Evolutionary conservation across 352 stramenopile genomes (phyloP).

Genomic region (Phytopythium oedochilum): DNA sequence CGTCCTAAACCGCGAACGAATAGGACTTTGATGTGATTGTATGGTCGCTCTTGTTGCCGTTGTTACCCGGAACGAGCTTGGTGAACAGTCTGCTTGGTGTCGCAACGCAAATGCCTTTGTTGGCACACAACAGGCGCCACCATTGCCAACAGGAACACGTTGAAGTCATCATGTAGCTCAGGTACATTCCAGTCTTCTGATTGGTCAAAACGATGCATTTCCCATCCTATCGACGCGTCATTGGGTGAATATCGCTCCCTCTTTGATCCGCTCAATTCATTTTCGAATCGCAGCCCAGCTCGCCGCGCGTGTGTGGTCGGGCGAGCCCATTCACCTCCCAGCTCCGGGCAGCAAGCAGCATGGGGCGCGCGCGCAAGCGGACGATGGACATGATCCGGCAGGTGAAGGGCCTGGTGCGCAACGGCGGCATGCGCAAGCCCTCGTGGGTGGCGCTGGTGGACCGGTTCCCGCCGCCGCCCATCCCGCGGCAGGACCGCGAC

Average conservation of each 20-base stretch:
- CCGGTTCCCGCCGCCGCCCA: slow-evolving; percentile 66
- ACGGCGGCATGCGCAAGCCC: slow-evolving; percentile 70
- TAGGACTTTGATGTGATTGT: too few species aligned
- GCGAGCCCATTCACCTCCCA: neutral
- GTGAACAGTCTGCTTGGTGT: too few species aligned
- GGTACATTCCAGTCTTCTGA: too few species aligned
- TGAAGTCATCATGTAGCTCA: too few species aligned
- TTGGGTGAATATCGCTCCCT: neutral
- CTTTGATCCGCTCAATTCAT: neutral
- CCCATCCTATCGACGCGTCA: too few species aligned
- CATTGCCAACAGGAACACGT: too few species aligned
- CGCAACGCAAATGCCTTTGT: too few species aligned
- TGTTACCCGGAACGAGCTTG: too few species aligned
- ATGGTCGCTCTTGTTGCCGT: too few species aligned
- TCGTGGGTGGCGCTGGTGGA: slow-evolving; percentile 73
- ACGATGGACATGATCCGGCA: slow-evolving; percentile 77
- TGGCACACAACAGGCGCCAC: too few species aligned
- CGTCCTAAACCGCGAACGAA: too few species aligned
- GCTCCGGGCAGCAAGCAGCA: slow-evolving; percentile 9
- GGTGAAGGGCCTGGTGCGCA: slow-evolving; percentile 72
- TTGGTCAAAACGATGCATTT: too few species aligned
- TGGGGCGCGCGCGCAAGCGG: slow-evolving; percentile 74
- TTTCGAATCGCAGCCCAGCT: neutral
- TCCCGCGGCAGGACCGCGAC: slow-evolving; percentile 71
- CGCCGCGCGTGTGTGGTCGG: neutral